These are phyloP conservation scores for Starmerella khaoyaiensis DNA, from an alignment of 805 yeast species.

Conservation along the genomic window DNA sequence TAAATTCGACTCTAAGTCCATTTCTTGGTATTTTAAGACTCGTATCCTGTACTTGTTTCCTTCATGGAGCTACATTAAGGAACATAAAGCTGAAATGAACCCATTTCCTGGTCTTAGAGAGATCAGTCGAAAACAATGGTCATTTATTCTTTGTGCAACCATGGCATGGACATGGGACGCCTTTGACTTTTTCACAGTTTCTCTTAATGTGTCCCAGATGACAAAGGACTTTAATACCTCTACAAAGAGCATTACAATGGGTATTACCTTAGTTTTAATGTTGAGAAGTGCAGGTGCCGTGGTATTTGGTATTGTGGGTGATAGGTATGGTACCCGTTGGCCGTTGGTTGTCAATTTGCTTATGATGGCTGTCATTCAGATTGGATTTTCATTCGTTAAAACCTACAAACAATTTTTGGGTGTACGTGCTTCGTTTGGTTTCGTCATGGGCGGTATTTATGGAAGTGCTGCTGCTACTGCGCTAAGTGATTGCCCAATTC, in stretches of 20 bases:
- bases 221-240: slow-evolving; percentile 37
- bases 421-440: slow-evolving; percentile 52
- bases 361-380: slow-evolving; percentile 42
- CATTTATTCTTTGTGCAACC: slow-evolving; percentile 46
- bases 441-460: slow-evolving; percentile 60
- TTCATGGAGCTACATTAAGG: slow-evolving; percentile 16
- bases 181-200: slow-evolving; percentile 54
- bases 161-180: slow-evolving; percentile 63
- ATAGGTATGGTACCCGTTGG: slow-evolving; percentile 54
- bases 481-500: slow-evolving; percentile 48
- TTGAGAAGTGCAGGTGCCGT: slow-evolving; percentile 60
- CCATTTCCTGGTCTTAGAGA: slow-evolving; percentile 47
- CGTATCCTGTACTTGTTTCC: slow-evolving; percentile 27
- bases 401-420: slow-evolving; percentile 48
- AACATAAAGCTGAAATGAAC: slow-evolving; percentile 31
- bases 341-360: slow-evolving; percentile 44
- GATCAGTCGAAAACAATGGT: slow-evolving; percentile 46
- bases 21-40: slow-evolving; percentile 25
- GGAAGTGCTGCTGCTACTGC: slow-evolving; percentile 57
- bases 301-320: slow-evolving; percentile 49
- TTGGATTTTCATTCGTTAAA: slow-evolving; percentile 53
- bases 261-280: slow-evolving; percentile 59
- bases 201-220: slow-evolving; percentile 40
- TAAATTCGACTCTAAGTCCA: slow-evolving; percentile 16
- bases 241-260: slow-evolving; percentile 51